phyloP scores from a whole-genome alignment of 805 yeast genomes.

The Cyberlindnera subsufficiens region DNA sequence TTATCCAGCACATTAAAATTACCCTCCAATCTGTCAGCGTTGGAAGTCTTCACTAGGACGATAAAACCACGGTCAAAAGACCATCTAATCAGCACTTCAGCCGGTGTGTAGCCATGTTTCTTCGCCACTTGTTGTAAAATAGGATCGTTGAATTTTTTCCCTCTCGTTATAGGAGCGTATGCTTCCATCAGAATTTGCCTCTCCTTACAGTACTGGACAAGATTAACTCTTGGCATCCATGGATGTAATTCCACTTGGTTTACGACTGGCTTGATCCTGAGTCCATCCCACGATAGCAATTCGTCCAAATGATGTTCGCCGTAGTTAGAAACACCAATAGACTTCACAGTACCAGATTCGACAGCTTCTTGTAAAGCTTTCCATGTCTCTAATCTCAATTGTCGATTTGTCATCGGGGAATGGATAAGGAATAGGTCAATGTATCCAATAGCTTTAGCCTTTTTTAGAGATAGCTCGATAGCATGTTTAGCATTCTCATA shows the following conservation, averaged over 20 bases:
- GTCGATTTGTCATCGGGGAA: slow-evolving; percentile 47
- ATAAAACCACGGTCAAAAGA: slow-evolving; percentile 64
- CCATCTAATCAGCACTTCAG: slow-evolving; percentile 71
- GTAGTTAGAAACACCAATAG: slow-evolving; percentile 78
- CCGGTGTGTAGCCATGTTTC: slow-evolving; percentile 42
- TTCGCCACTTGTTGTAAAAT: slow-evolving; percentile 43
- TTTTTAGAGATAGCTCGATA: slow-evolving; percentile 38
- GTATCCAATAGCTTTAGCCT: slow-evolving; percentile 51
- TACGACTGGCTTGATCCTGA: slow-evolving; percentile 48
- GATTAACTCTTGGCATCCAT: slow-evolving; percentile 56
- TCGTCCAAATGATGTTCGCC: slow-evolving; percentile 56
- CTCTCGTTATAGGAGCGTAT: slow-evolving; percentile 69
- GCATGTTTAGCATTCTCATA: slow-evolving; percentile 50
- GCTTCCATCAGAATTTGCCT: slow-evolving; percentile 60
- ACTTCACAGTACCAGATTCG: slow-evolving; percentile 47
- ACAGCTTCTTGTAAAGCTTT: slow-evolving; percentile 71
- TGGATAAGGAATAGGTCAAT: slow-evolving; percentile 70
- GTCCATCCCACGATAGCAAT: slow-evolving; percentile 48
- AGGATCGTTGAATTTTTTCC: slow-evolving; percentile 51
- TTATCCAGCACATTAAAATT: slow-evolving; percentile 52
- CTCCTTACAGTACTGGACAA: slow-evolving; percentile 43
- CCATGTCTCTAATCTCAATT: slow-evolving; percentile 55
- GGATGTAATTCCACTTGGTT: slow-evolving; percentile 70
- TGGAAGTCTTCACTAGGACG: slow-evolving; percentile 64
- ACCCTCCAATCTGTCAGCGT: slow-evolving; percentile 41